phyloP scores from a whole-genome alignment of 1,284 basidiomycete species.

The Malassezia restricta region DNA sequence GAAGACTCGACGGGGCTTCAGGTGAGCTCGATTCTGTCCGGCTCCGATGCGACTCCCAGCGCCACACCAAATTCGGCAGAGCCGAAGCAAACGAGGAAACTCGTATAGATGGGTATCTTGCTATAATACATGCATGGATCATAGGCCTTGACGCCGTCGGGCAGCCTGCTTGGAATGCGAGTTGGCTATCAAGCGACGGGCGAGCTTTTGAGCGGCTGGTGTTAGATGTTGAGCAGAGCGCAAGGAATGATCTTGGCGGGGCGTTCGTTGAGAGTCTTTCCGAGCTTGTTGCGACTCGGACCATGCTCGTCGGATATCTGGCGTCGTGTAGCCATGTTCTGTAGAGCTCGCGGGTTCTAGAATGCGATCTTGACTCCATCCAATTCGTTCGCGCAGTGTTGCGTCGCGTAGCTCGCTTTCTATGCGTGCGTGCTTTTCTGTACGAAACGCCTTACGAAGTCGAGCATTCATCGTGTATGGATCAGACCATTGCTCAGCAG shows the following conservation, averaged over 20 bases:
- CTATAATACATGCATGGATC: background rate
- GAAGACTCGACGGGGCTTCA: constrained; percentile 32
- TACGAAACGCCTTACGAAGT: constrained; percentile 66
- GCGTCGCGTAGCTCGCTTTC: constrained; percentile 59
- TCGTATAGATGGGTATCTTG: constrained; percentile 7
- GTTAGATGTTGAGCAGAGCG: background rate
- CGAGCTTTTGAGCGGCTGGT: background rate
- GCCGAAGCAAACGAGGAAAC: background rate
- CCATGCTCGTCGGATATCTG: constrained; percentile 4
- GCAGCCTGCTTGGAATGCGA: background rate
- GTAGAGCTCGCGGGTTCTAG: constrained; percentile 8
- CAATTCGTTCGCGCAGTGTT: constrained; percentile 52
- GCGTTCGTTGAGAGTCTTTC: background rate
- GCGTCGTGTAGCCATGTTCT: constrained; percentile 3
- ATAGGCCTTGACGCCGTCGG: background rate
- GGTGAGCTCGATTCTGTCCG: constrained; percentile 20
- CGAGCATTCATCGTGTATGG: constrained; percentile 67
- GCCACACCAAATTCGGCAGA: background rate
- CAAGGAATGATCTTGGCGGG: background rate
- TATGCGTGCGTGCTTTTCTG: constrained; percentile 66
- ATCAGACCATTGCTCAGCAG: constrained; percentile 64
- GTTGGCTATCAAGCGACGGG: constrained; percentile 1
- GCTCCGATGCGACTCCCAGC: background rate
- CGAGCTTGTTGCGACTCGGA: background rate
- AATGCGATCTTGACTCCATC: constrained; percentile 20